Evolutionary conservation across 140 eudicot genomes (phyloP).

Genomic region (Senecio squalidus): DNA sequence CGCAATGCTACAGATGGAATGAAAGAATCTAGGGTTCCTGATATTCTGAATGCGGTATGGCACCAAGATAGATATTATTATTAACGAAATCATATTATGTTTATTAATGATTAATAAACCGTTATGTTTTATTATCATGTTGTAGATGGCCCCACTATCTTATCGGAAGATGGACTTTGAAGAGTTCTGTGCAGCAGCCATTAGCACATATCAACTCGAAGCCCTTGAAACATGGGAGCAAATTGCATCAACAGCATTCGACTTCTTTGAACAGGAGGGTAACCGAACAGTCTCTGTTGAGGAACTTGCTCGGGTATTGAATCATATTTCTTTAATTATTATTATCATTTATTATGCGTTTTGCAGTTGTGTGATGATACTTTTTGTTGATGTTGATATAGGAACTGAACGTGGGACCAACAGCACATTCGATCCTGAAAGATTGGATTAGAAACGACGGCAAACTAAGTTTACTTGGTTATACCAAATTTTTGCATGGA

Average conservation of each 20-base stretch:
- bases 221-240: constrained; percentile 60
- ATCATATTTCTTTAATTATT: no score
- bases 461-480: constrained; percentile 77
- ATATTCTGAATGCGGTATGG: constrained; percentile 58
- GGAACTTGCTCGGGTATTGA: constrained; percentile 60
- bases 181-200: constrained; percentile 76
- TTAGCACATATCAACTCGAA: constrained; percentile 64
- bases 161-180: constrained; percentile 65
- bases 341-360: not conserved
- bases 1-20: constrained; percentile 69
- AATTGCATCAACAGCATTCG: constrained; percentile 51
- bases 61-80: not conserved
- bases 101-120: not conserved
- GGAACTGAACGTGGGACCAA: constrained; percentile 77
- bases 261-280: constrained; percentile 57
- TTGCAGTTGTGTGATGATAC: constrained; percentile 1
- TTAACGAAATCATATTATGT: not conserved
- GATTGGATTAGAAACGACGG: constrained; percentile 79
- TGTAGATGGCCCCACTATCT: constrained; percentile 60
- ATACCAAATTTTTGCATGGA: constrained; percentile 89
- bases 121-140: not conserved
- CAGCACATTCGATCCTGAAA: constrained; percentile 61
- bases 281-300: constrained; percentile 56
- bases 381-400: constrained; percentile 17
- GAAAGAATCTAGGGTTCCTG: constrained; percentile 78